A percentile compares a stretch with the other conserved stretches of the same genome.
These are phyloP conservation scores for Apiotrichum veenhuisii DNA, from an alignment of 1,284 basidiomycete genomes.

Conservation along the genomic window DNA sequence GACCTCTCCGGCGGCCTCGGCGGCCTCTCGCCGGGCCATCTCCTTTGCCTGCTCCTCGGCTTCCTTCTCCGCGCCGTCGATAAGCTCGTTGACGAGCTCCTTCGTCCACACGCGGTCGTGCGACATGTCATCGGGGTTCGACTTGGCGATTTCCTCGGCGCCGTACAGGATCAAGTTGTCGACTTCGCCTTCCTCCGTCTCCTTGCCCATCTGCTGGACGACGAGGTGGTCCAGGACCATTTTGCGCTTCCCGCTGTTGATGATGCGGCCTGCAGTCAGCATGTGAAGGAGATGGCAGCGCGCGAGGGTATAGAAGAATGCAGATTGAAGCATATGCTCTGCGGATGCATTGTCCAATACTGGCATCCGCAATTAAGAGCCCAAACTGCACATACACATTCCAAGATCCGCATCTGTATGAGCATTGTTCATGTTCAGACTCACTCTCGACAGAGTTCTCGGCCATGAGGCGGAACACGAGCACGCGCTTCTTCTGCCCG, in stretches of 20 bases:
- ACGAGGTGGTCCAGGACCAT: constrained; percentile 86
- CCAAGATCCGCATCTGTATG: no score
- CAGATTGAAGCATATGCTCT: no score
- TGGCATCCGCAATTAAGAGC: no score
- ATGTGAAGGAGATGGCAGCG: background rate
- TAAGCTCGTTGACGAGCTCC: constrained; percentile 71
- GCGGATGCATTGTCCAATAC: no score
- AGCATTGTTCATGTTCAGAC: constrained; percentile 7
- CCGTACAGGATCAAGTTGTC: constrained; percentile 78
- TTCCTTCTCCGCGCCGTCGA: constrained; percentile 75
- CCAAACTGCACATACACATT: no score
- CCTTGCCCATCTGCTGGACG: constrained; percentile 81
- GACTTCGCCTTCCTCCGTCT: constrained; percentile 67
- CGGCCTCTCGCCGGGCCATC: constrained; percentile 1
- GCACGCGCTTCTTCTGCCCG: constrained; percentile 54
- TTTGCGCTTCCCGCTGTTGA: constrained; percentile 84
- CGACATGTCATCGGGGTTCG: constrained; percentile 47
- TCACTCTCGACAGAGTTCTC: constrained; percentile 82
- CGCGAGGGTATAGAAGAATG: no score
- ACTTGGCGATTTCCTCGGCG: constrained; percentile 72
- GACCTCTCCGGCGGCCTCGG: constrained; percentile 42
- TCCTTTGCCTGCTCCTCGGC: constrained; percentile 55
- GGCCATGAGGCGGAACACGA: constrained; percentile 88
- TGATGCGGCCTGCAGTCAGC: constrained; percentile 65
- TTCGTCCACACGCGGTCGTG: constrained; percentile 59